Base-by-base conservation (phyloP, 768 basidiomycete species). In the Russula sp. region DNA sequence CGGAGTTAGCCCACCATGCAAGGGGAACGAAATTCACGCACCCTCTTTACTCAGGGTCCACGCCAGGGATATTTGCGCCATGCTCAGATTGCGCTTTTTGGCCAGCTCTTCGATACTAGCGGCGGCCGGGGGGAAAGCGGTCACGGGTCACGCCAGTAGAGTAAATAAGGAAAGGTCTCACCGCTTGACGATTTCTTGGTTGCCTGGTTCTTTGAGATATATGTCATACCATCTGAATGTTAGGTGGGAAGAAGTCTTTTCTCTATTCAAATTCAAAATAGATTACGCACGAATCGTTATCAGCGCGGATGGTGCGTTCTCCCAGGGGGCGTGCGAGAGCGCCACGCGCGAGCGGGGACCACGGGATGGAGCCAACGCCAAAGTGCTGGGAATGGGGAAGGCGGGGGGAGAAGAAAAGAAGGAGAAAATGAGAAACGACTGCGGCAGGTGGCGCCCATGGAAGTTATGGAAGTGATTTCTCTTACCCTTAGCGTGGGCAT, bases 351-450 rank as follows among this genome's bases (percentile, higher is more conserved):
- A 80, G 69, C 0, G 79, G 79, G 2, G 72, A 71, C 79, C 79
- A 80, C 3, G 79, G 79, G 60, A 78, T 79, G 30, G 67, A 69
- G 16, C 78, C 78, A 26, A 80, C 74, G 14, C 77, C 77, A 62
- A 71, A 70, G 48, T 70, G 69, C 69, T 70, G 50, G 38, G 30
- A 30, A 36, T 18, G 16, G 18, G 6, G 16, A 36, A 13, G 36
- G 36, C 36, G 36, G 10, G 2, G 22, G 24, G 3, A 22, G 18
- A 55, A 44, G n/a, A 40, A 30, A 28, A 28, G 28, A 57, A 20
- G 42, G 7, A 3, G 14, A 28, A 2, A 5, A 13, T 59, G 34
- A 56, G 28, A 58, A 38, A 40, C 9, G 38, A 22, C 46, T 10
- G 22, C 5, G 49, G 26, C 13, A 8, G 30, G 62, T 13, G 0